Percentiles rank a stretch among this genome's conserved stretches.
Evolutionary conservation across 148 eudicot species (phyloP).

Genomic region (Cornus florida): DNA sequence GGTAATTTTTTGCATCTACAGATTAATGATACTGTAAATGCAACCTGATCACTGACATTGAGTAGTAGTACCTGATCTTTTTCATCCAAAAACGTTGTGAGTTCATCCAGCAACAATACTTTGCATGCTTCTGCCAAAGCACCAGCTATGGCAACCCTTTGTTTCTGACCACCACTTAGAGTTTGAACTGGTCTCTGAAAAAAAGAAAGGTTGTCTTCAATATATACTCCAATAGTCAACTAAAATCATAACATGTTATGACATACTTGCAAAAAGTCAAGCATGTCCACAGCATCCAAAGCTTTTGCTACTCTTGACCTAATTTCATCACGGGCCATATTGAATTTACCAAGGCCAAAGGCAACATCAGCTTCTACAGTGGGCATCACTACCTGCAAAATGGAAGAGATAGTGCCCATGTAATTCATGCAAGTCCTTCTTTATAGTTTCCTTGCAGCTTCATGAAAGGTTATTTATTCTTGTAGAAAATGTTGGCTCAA

Average conservation of each 20-base stretch:
- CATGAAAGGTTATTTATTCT: background rate
- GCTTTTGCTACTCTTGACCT: constrained; percentile 62
- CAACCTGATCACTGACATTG: background rate
- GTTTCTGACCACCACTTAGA: constrained; percentile 98
- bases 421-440: background rate
- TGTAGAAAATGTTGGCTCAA: background rate
- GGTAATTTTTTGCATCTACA: background rate
- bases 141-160: constrained; percentile 96
- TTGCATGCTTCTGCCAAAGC: constrained; percentile 92
- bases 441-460: background rate
- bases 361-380: constrained; percentile 98
- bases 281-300: constrained; percentile 85
- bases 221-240: background rate
- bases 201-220: constrained; percentile 9
- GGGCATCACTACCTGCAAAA: constrained; percentile 85
- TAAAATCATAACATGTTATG: background rate
- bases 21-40: background rate
- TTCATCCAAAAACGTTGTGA: background rate
- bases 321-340: constrained; percentile 60
- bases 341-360: constrained; percentile 84
- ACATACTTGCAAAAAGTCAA: constrained; percentile 67
- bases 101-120: constrained; percentile 26
- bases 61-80: background rate
- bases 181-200: constrained; percentile 88
- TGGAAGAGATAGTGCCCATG: background rate